These are phyloP conservation scores for Solanum arcanum DNA, from an alignment of 257 asterid species.

Conservation along the genomic window DNA sequence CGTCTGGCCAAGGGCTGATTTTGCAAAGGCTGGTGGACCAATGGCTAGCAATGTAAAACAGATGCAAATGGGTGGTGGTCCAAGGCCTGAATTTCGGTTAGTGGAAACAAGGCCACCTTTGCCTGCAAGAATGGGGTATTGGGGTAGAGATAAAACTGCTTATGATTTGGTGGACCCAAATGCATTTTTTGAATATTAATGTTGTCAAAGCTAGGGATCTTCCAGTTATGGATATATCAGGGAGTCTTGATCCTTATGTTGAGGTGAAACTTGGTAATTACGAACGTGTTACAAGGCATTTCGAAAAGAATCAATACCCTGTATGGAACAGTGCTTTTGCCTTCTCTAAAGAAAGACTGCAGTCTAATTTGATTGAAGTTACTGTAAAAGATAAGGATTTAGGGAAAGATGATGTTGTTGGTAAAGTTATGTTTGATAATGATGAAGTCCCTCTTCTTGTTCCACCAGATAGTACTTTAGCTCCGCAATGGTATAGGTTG, in stretches of 20 bases:
- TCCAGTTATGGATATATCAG: conserved; percentile 60
- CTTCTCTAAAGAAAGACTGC: conserved; percentile 61
- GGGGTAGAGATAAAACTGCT: conserved; percentile 91
- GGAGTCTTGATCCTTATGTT: conserved; percentile 85
- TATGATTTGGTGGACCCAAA: conserved; percentile 84
- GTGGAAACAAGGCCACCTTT: conserved; percentile 82
- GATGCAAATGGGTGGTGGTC: conserved; percentile 44
- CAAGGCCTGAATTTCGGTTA: conserved; percentile 59
- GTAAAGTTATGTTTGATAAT: conserved; percentile 54
- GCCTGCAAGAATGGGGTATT: conserved; percentile 82
- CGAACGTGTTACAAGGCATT: conserved; percentile 57
- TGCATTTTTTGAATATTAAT: conserved; percentile 53
- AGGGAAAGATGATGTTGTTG: conserved; percentile 71
- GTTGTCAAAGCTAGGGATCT: conserved; percentile 80
- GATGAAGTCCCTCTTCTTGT: conserved; percentile 54
- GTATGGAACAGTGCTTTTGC: conserved; percentile 68
- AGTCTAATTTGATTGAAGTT: conserved; percentile 58
- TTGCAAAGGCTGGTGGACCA: conserved; percentile 26
- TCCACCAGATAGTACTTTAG: conserved; percentile 85
- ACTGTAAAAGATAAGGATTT: conserved; percentile 68
- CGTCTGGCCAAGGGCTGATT: conserved; percentile 22
- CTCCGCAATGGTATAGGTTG: conserved; percentile 78
- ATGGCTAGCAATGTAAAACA: conserved; percentile 34
- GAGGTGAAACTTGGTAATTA: conserved; percentile 87
- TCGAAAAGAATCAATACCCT: conserved; percentile 65